Evolutionary conservation across 805 yeast species (phyloP).

Genomic region (Kluyveromyces siamensis): DNA sequence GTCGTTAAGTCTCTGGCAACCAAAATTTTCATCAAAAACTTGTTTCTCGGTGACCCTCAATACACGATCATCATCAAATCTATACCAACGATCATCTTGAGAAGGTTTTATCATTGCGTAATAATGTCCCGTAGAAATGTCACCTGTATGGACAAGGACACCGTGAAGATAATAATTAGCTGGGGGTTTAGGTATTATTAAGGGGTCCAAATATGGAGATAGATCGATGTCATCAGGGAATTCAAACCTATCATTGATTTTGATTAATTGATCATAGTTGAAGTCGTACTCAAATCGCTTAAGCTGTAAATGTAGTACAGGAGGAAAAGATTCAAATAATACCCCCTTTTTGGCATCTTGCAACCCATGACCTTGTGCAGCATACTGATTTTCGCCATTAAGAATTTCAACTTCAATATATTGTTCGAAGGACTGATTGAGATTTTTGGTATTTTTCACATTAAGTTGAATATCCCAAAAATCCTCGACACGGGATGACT

Average conservation of each 20-base stretch:
- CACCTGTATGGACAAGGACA: slow-evolving; percentile 93
- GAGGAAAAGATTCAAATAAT: slow-evolving; percentile 81
- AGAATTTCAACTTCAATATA: slow-evolving; percentile 83
- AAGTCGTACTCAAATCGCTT: slow-evolving; percentile 94
- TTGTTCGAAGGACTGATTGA: slow-evolving; percentile 70
- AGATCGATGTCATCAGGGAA: slow-evolving; percentile 79
- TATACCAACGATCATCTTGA: slow-evolving; percentile 62
- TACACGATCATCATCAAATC: slow-evolving; percentile 94
- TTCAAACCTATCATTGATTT: slow-evolving; percentile 87
- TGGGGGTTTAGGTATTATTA: slow-evolving; percentile 22
- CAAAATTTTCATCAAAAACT: slow-evolving; percentile 88
- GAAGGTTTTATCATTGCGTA: slow-evolving; percentile 88
- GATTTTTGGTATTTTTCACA: slow-evolving; percentile 70
- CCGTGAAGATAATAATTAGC: slow-evolving; percentile 59
- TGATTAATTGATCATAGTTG: slow-evolving; percentile 76
- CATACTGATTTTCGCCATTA: slow-evolving; percentile 92
- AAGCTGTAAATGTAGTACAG: slow-evolving; percentile 85
- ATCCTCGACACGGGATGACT: slow-evolving; percentile 84
- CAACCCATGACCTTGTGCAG: slow-evolving; percentile 79
- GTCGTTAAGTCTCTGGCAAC: slow-evolving; percentile 54
- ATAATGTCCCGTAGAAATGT: slow-evolving; percentile 92
- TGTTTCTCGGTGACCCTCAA: slow-evolving; percentile 77
- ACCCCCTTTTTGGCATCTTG: slow-evolving; percentile 98
- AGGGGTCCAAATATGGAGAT: slow-evolving; percentile 63
- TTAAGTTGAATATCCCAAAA: slow-evolving; percentile 97